phyloP scores from a whole-genome alignment of 2,329 filamentous ascomycete species.

The Ilyonectria sp. region DNA sequence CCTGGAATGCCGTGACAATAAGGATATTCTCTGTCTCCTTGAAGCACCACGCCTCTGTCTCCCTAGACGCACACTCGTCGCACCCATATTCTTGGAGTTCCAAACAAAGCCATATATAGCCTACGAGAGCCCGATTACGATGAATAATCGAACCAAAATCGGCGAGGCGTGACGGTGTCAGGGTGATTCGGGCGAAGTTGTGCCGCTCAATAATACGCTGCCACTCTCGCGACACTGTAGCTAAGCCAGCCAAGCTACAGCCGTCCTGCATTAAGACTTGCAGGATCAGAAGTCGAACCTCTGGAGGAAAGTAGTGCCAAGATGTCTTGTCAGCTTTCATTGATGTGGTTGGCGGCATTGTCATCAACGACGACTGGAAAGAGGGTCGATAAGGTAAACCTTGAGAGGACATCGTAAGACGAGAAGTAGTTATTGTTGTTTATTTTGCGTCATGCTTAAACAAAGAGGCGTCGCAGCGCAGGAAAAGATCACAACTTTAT shows the following conservation, averaged over 20 bases:
- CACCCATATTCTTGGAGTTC: constrained; percentile 42
- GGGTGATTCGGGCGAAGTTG: constrained; percentile 44
- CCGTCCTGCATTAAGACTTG: constrained; percentile 8
- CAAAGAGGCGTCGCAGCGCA: background rate
- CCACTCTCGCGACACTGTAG: constrained; percentile 31
- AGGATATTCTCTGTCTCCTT: constrained; percentile 34
- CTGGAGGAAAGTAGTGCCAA: constrained; percentile 1
- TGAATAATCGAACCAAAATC: constrained; percentile 47
- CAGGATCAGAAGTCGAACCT: constrained; percentile 6
- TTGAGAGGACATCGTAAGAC: background rate
- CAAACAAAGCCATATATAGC: constrained; percentile 43
- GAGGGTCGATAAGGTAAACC: background rate
- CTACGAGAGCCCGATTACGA: constrained; percentile 48
- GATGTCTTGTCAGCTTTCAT: background rate
- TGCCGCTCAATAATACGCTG: constrained; percentile 19
- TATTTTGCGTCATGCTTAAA: background rate
- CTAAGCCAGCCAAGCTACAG: constrained; percentile 8
- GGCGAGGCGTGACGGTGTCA: constrained; percentile 48
- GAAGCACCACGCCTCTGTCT: constrained; percentile 19
- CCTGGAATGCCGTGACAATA: constrained; percentile 39
- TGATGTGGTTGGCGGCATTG: background rate
- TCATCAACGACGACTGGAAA: background rate
- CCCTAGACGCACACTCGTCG: constrained; percentile 13
- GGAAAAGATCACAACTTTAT: background rate
- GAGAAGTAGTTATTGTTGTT: background rate